Evolutionary conservation across 495 filamentous ascomycete species (phyloP), one percentile per base, ranked within the genome.

Genomic region (Bacidia gigantensis): DNA sequence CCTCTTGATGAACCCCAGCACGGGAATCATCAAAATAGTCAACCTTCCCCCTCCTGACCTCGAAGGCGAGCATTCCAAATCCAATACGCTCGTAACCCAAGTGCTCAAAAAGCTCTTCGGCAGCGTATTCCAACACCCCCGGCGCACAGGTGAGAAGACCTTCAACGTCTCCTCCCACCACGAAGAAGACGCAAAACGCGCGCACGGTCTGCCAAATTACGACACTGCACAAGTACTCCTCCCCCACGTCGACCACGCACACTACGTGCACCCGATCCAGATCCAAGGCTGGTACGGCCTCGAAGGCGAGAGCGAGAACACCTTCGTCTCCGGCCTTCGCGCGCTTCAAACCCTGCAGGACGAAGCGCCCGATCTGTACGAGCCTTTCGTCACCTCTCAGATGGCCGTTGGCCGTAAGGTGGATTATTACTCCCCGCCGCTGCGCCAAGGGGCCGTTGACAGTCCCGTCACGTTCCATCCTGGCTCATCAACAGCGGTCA

Each of bases 141-240:
- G 23, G 3, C 49, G 49, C 22, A 40, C 38, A 2, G 23, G 23
- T 20, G 49, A 51, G 14, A 35, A 43, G n/a, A 51, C 49, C 10
- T 51, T 51, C 22, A 51, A 51, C 22, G 49, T 51, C 7, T 40
- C 49, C 12, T 51, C 49, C 17, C n/a, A n/a, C n/a, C 49, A 51
- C n/a, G 9, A 17, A 21, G 20, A 43, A 14, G 49, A 51, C 25
- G 38, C 22, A 14, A 43, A 20, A 20, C 17, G 49, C 11, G 26
- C 26, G 11, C 23, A 26, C 3, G 49, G 49, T 2, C 17, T 51
- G 12, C 18, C 38, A 22, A 51, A 51, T 17, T 51, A 51, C 38
- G 18, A 51, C 35, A 51, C 49, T 1, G 14, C 26, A 7, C 20
- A 43, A 18, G 3, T 51, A 1, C 49, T 51, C 20, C 49, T 51